Percentiles rank a stretch among this genome's conserved stretches.
Conservation (phyloP, 495 filamentous ascomycete genomes). For the Recurvomyces mirabilis region DNA sequence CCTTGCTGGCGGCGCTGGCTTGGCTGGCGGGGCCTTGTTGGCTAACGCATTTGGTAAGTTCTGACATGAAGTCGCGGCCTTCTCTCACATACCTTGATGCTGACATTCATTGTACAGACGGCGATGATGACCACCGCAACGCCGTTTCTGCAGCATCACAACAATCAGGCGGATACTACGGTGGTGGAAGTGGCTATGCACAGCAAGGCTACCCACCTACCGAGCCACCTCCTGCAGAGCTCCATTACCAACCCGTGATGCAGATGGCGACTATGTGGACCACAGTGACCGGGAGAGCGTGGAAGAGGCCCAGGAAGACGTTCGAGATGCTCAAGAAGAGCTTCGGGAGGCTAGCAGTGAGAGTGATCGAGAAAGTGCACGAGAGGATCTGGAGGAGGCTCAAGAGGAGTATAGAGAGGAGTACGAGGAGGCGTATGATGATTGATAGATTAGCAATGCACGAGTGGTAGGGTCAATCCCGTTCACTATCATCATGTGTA, state of each 20-base stretch:
- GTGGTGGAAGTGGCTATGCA: not conserved
- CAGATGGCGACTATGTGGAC: slow-evolving; percentile 9
- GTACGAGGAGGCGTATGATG: slow-evolving; percentile 28
- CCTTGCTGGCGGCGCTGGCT: not conserved
- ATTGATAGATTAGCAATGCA: too few relatives aligned
- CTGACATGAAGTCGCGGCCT: not conserved
- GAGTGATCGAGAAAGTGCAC: slow-evolving; percentile 20
- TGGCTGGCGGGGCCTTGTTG: not conserved
- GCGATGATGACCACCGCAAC: not conserved
- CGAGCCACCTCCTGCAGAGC: not conserved
- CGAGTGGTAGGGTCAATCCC: too few relatives aligned
- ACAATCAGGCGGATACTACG: not conserved
- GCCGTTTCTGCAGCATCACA: not conserved
- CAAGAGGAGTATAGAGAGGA: slow-evolving; percentile 40
- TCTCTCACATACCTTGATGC: not conserved
- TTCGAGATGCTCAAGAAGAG: slow-evolving; percentile 4
- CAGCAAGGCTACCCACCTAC: not conserved
- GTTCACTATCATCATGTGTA: too few relatives aligned
- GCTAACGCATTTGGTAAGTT: not conserved
- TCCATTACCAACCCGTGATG: not conserved
- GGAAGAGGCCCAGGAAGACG: slow-evolving; percentile 3
- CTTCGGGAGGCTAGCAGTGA: slow-evolving; percentile 19
- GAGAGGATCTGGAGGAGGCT: slow-evolving; percentile 34
- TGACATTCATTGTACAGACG: not conserved
- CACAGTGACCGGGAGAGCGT: not conserved